phyloP scores from a whole-genome alignment of 2,329 filamentous ascomycete species.

The Colletotrichum noveboracense region DNA sequence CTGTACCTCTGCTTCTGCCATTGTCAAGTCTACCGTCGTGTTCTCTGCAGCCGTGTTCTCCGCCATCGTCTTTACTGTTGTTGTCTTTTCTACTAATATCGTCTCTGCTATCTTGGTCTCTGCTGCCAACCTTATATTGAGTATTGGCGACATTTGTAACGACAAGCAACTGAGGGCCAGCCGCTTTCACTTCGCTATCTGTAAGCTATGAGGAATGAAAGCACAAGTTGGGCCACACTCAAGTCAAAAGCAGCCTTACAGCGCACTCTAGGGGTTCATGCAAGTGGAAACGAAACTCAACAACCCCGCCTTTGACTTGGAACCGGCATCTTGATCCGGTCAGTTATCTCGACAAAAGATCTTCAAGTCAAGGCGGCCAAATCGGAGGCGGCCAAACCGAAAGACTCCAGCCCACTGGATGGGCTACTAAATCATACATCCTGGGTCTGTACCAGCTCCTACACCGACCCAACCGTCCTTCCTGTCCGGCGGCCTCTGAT shows the following conservation, averaged over 20 bases:
- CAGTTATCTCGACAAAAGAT: too few species aligned
- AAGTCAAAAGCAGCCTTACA: too few species aligned
- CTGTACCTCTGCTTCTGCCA: neutral
- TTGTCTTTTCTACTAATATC: neutral
- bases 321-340: neutral
- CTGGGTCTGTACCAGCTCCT: neutral
- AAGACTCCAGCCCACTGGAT: too few species aligned
- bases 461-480: neutral
- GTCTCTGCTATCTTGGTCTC: neutral
- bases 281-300: neutral
- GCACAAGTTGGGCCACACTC: too few species aligned
- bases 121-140: neutral
- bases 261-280: neutral
- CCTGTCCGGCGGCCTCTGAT: neutral
- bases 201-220: neutral
- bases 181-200: neutral
- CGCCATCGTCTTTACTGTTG: too few species aligned
- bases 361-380: too few species aligned
- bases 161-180: neutral
- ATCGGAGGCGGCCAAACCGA: too few species aligned
- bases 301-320: neutral
- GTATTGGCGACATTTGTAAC: rapidly evolving
- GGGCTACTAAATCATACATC: neutral
- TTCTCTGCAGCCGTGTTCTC: neutral
- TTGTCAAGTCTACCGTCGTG: neutral